Evolutionary conservation across 495 filamentous ascomycete genomes (phyloP), one percentile per base, ranked within the genome.

Genomic region (Neurospora tetraspora): DNA sequence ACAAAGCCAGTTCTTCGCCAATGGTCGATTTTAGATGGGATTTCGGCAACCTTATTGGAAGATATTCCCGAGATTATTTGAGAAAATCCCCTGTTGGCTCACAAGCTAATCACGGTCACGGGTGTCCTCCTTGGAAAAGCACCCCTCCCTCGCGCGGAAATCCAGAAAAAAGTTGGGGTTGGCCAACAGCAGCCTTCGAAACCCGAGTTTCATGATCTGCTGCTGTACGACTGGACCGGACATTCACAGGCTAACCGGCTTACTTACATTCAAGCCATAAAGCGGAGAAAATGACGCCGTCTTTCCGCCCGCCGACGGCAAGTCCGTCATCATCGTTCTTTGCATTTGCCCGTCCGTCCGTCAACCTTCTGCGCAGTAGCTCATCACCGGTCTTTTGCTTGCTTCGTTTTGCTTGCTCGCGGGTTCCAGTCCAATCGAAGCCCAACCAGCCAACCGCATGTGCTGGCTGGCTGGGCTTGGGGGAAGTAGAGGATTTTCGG

Each of bases 381-480:
- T 34, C 53, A 61, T 61, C 53, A 3, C 14, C 27, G 14, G 53
- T 65, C 53, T 34, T 34, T 53, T 12, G 20, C 45, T 27, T 45
- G 20, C 11, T 53, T 47, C 27, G 2, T 12, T 14, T 31, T 18
- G 27, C 53, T 61, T 8, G 20, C 31, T 38, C 69, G 69, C 74
- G 73, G 74, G 74, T 77, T 75, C 76, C 78, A 80, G 75, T 78
- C 80, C 79, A 78, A 77, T 81, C 74, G 76, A 77, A 74, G 80
- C 79, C 80, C 76, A 81, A 81, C 77, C 69, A 72, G 9, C 70
- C 73, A 69, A 72, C 71, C 69, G 27, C 23, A 31, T 65, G 53
- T 16, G 53, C 53, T 65, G 53, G 38, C 68, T 73, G 65, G 38
- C 42, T 70, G 39, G 36, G n/a, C 2, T 59, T 42, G 5, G 61